Conservation (phyloP, 306 rosid genomes). For the Quercus engelmannii region DNA sequence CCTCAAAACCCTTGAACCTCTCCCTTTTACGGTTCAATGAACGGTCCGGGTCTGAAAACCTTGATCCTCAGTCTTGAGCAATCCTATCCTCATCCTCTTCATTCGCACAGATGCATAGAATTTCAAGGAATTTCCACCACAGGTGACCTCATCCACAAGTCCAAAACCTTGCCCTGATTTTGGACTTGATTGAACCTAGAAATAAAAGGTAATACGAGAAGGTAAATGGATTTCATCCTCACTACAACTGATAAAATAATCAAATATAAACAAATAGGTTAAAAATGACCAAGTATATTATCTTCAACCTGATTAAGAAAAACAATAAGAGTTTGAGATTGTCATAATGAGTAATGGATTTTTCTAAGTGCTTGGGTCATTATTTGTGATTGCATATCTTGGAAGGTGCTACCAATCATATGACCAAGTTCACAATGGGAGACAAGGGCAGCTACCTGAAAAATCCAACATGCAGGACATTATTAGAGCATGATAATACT, state of each 20-base stretch:
- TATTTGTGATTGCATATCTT: constrained; percentile 47
- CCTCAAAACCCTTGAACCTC: no score
- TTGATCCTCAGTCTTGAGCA: constrained; percentile 47
- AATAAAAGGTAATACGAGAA: constrained; percentile 6
- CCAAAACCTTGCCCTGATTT: constrained; percentile 40
- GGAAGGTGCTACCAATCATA: constrained; percentile 29
- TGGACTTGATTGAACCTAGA: constrained; percentile 55
- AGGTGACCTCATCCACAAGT: constrained; percentile 61
- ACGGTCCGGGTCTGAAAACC: no score
- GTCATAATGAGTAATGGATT: constrained; percentile 60
- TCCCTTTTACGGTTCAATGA: no score
- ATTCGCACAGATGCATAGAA: constrained; percentile 77
- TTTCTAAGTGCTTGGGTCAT: constrained; percentile 77
- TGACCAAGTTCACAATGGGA: constrained; percentile 73
- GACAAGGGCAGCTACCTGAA: constrained; percentile 89
- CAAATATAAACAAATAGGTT: constrained; percentile 19
- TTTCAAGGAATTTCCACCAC: constrained; percentile 89
- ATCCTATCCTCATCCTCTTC: constrained; percentile 56
- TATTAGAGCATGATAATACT: background rate
- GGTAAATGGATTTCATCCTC: constrained; percentile 8
- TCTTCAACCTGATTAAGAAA: constrained; percentile 68
- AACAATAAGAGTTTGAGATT: constrained; percentile 57
- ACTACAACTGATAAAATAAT: constrained; percentile 1
- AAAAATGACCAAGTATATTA: constrained; percentile 6
- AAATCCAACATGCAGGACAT: background rate